Conservation (phyloP, 306 rosid genomes). For the Ceratonia siliqua region DNA sequence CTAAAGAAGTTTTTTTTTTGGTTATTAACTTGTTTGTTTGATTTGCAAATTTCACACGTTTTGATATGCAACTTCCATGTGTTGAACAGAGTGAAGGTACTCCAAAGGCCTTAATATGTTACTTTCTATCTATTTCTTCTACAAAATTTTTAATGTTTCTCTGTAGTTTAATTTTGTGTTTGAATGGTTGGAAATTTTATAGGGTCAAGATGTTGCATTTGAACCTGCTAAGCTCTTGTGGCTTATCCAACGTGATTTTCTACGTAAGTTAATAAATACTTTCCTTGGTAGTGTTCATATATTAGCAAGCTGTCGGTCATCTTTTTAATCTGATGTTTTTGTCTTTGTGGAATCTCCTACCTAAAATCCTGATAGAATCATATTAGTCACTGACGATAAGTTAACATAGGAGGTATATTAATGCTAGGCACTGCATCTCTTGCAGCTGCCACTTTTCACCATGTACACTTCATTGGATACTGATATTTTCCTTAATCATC, state of each 20-base stretch:
- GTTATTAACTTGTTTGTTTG: conserved; percentile 48
- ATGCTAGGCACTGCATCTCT: conserved; percentile 2
- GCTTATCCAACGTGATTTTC: conserved; percentile 97
- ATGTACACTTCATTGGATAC: conserved; percentile 25
- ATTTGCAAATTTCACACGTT: conserved; percentile 23
- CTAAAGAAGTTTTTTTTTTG: neutral
- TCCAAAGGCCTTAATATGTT: conserved; percentile 24
- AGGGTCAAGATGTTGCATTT: conserved; percentile 94
- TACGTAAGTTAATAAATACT: conserved; percentile 60
- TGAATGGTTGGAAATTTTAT: conserved; percentile 38
- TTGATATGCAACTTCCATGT: conserved; percentile 32
- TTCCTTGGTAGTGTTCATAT: conserved; percentile 15
- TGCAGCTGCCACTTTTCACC: conserved; percentile 1
- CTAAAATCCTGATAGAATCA: neutral
- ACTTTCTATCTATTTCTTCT: neutral
- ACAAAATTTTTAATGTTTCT: neutral
- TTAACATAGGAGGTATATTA: conserved; percentile 3
- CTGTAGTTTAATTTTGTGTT: too few species aligned
- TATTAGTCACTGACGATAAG: conserved; percentile 11
- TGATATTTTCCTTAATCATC: conserved; percentile 32
- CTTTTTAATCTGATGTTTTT: neutral
- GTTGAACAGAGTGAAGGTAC: conserved; percentile 85
- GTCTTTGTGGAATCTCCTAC: neutral
- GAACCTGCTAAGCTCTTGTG: conserved; percentile 97
- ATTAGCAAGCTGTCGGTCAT: neutral